These are phyloP conservation scores for Brettanomyces bruxellensis DNA, from an alignment of 805 yeast species.

Conservation along the genomic window DNA sequence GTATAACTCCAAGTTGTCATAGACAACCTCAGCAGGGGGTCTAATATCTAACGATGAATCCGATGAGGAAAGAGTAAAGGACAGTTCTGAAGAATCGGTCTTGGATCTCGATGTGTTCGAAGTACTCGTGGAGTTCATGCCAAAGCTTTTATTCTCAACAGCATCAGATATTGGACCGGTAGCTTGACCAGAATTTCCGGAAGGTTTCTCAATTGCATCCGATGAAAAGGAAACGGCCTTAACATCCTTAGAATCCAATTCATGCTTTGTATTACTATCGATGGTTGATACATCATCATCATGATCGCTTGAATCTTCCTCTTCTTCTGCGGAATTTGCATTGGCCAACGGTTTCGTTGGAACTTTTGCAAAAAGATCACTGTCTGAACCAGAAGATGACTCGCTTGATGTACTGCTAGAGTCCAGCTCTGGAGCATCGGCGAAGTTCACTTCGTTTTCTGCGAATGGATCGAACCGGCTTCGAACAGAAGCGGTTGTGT, in stretches of 20 bases:
- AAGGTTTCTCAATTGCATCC: too few relatives aligned
- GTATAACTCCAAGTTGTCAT: slow-evolving; percentile 81
- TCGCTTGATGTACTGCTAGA: slow-evolving; percentile 24
- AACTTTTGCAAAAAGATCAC: slow-evolving; percentile 52
- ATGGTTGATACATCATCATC: background rate
- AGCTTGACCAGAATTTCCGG: background rate
- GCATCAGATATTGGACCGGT: background rate
- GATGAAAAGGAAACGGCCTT: too few relatives aligned
- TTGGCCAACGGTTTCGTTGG: slow-evolving; percentile 14
- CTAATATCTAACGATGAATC: slow-evolving; percentile 50
- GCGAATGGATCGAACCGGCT: slow-evolving; percentile 41
- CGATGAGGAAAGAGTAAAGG: slow-evolving; percentile 7
- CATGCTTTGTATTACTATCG: background rate
- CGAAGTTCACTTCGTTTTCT: slow-evolving; percentile 68
- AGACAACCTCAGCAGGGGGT: slow-evolving; percentile 92
- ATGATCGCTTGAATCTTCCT: background rate
- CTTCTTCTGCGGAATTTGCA: background rate
- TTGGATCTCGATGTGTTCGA: background rate
- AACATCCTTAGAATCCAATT: too few relatives aligned
- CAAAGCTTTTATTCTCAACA: background rate
- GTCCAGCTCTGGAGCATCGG: slow-evolving; percentile 55
- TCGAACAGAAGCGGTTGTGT: slow-evolving; percentile 2
- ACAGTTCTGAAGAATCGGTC: slow-evolving; percentile 1
- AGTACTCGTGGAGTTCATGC: background rate
- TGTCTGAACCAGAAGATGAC: slow-evolving; percentile 35